Base-by-base conservation (phyloP, 495 filamentous ascomycete species). In the Viridothelium virens region DNA sequence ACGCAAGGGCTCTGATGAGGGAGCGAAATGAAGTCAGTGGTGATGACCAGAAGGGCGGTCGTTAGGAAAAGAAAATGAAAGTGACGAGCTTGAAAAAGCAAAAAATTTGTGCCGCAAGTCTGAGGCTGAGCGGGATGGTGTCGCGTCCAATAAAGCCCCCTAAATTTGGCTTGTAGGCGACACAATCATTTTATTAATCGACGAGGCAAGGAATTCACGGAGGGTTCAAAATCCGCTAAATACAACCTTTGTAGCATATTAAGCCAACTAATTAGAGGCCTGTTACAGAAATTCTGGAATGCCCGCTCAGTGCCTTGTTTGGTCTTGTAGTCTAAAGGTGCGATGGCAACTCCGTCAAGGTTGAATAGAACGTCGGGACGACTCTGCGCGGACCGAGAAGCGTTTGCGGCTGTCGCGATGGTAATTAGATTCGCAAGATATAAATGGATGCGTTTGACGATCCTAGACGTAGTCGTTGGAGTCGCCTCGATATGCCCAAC, bases 371-470 rank as follows among this genome's bases (percentile, higher is more conserved):
- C 67, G 36, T 70, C 59, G 3, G 68, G 2, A 2, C 59, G 33
- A 10, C n/a, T 48, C 31, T 66, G 67, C 37, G 62, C 46, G 1
- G 62, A 9, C 3, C 16, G 34, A 36, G 69, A 66, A 38, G 38
- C 53, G 1, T 50, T n/a, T 3, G 53, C 69, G 9, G 66, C 38
- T 18, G 37, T 18, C 7, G 65, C 47, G 1, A 70, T 41, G 37
- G 66, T 56, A 16, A 1, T n/a, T 2, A 70, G 47, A 41, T 70
- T 67, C 16, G 33, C 37, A 10, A 68, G 74, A 67, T 81, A 76
- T 37, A 84, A 68, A 0, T 71, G 37, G 34, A 85, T 71, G 68
- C 72, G 78, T 18, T 75, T 70, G 3, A 85, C 66, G 2, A 64
- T 44, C 18, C 81, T 81, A 2, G 64, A 64, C 6, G 65, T 68